Evolutionary conservation across 1,139 yeast species (phyloP), one percentile per base, ranked within the genome.

Genomic region (Diutina neorugosa): DNA sequence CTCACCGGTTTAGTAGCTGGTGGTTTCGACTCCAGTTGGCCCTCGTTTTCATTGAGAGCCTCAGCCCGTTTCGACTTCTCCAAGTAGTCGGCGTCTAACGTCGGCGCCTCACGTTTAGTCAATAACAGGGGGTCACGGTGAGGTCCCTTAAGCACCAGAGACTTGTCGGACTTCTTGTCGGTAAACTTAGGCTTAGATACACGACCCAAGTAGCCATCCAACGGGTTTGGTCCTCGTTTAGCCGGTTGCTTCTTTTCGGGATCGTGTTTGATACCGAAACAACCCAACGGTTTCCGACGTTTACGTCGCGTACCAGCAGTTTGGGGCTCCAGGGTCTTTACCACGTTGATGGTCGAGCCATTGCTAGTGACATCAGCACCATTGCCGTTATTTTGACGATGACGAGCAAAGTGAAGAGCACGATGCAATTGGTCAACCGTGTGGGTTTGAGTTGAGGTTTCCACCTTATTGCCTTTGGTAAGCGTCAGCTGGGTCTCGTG

Each of bases 391-490:
- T 31, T 31, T n/a, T 9, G 37, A 4, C 37, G 37, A n/a, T 14
- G 14, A 31, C 37, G 37, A 31, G 37, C 50, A 11, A 65, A 66
- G 48, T 64, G 62, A 53, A 70, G 62, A 20, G 63, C 59, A 34
- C 62, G 62, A 41, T 65, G 61, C 52, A 74, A 63, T 51, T 63
- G 69, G 41, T 64, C 63, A 25, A 60, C 44, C 57, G 70, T 68
- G 55, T 68, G 73, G 2, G 78, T 74, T 57, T 74, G 79, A 2
- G 79, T 74, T 2, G 74, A 57, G 1, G 74, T 69, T 55, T 74
- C 78, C 6, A 73, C 76, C 55, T 58, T 58, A 19, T 62, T 62
- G 3, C 60, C 56, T 7, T 56, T 53, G 11, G 55, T 51, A 18
- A 8, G 18, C 1, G 55, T 49, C 6, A 70, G 63, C n/a, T 54